Conservation (phyloP, 129 eudicot genomes). For the Artemisia argyi region DNA sequence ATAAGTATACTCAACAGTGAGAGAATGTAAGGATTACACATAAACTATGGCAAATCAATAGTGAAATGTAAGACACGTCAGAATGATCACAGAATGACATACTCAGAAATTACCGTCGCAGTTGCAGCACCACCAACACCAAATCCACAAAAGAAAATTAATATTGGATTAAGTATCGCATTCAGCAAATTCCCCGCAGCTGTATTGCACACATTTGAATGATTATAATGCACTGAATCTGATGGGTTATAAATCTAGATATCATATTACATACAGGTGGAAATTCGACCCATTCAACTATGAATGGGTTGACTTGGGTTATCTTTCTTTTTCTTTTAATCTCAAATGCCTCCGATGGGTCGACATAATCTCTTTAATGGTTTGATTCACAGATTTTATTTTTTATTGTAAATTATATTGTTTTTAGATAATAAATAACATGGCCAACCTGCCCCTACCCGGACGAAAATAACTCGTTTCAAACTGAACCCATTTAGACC, state of each 20-base stretch:
- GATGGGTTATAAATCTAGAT: neutral
- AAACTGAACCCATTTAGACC: neutral
- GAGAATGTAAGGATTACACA: conserved; percentile 1
- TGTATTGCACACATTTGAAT: conserved; percentile 33
- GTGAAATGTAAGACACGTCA: conserved; percentile 20
- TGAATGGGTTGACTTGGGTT: neutral
- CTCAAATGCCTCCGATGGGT: neutral
- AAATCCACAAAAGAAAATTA: conserved; percentile 58
- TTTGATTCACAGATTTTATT: neutral
- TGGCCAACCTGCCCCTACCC: neutral
- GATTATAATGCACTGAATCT: neutral
- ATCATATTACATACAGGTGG: neutral
- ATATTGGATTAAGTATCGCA: conserved; percentile 65
- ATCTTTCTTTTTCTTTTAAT: neutral
- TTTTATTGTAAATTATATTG: neutral
- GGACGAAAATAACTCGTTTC: neutral
- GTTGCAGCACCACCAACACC: conserved; percentile 95
- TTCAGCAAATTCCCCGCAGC: conserved; percentile 90
- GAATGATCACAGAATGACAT: conserved; percentile 73
- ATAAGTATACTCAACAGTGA: conserved; percentile 21
- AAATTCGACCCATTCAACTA: neutral
- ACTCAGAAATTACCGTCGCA: conserved; percentile 99
- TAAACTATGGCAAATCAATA: neutral
- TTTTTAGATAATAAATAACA: neutral
- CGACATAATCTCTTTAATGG: neutral